Conservation (phyloP, 2,329 filamentous ascomycete genomes). For the Hymenoscyphus fraxineus region DNA sequence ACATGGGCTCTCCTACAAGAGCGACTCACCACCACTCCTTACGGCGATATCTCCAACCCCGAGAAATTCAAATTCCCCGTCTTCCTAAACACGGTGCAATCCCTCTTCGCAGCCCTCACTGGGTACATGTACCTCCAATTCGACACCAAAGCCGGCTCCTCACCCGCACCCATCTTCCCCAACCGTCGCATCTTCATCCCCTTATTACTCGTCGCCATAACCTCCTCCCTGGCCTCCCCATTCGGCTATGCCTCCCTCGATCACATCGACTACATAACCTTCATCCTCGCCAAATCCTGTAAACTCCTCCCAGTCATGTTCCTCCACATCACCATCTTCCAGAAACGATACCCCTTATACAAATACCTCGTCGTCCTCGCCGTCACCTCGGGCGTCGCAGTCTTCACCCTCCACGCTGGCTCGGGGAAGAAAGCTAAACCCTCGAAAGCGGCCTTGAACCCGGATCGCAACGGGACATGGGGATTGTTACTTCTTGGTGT, state of each 20-base stretch:
- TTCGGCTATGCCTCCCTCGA: slow-evolving; percentile 91
- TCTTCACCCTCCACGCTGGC: slow-evolving; percentile 85
- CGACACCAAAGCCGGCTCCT: slow-evolving; percentile 52
- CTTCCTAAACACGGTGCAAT: slow-evolving; percentile 95
- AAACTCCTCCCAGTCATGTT: slow-evolving; percentile 99
- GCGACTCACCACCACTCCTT: slow-evolving; percentile 89
- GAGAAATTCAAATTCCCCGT: slow-evolving; percentile 91
- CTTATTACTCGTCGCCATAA: slow-evolving; percentile 80
- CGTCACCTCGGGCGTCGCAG: slow-evolving; percentile 86
- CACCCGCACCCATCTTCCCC: slow-evolving; percentile 69
- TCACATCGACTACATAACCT: slow-evolving; percentile 97
- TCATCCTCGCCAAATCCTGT: slow-evolving; percentile 95
- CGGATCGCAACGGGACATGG: slow-evolving; percentile 63
- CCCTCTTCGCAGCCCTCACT: slow-evolving; percentile 76
- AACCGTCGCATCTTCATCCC: slow-evolving; percentile 69
- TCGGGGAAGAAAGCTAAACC: slow-evolving; percentile 52
- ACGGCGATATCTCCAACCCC: slow-evolving; percentile 58
- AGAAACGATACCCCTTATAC: slow-evolving; percentile 83
- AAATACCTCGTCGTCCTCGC: slow-evolving; percentile 92
- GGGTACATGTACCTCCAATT: slow-evolving; percentile 76
- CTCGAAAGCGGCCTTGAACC: slow-evolving; percentile 38
- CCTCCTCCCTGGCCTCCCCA: slow-evolving; percentile 83
- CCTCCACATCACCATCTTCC: slow-evolving; percentile 88
- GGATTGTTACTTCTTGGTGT: slow-evolving; percentile 80
- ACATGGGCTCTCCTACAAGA: slow-evolving; percentile 97